Base-by-base conservation (phyloP, 192 early-diverging fungal species). In the Coemansia guatemalensis region DNA sequence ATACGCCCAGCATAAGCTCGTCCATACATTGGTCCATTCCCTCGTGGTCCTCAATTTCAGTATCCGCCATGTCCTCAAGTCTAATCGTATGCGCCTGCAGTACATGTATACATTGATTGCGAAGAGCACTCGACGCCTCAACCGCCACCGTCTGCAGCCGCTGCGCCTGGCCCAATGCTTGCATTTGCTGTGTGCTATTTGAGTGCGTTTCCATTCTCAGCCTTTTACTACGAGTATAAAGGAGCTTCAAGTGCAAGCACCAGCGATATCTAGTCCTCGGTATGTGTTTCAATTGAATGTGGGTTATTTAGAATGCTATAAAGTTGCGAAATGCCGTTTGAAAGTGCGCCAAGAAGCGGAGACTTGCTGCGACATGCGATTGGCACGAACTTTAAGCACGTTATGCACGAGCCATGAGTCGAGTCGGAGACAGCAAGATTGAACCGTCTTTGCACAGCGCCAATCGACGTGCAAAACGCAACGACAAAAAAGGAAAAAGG, bases 11-110 rank as follows among this genome's bases (percentile, higher is more conserved):
- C 75, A 73, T 65, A 18, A 78, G 70, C 60, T 78, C 75, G 48
- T 60, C 29, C 75, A 73, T 65, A 30, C 75, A 58, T 11, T 51
- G 50, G 58, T 62, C 56, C 47, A 69, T 51, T 5, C 41, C 63
- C 33, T 23, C 18, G 1, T 29, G 14, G 32, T 58, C 63, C 47
- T 78, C 75, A 8, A 78, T 47, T 51, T 78, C 75, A 8, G 75
- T 73, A 32, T 69, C 75, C 5, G 62, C 70, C 11, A 73, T 54
- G 12, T 62, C 67, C 18, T 78, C 75, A 0, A 78, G 64, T 24
- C 75, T 48, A 32, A 78, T 73, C 23, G 66, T 26, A 29, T 78
- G 75, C 11, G 66, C 54, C 23, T 78, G 75, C 64, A 79, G 39
- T 2, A 58, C n/a, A 18, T 65, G 58, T 0, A 69, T 50, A n/a